These are phyloP conservation scores for Tylopilus subfusipes DNA, from an alignment of 768 basidiomycete genomes.

Conservation along the genomic window DNA sequence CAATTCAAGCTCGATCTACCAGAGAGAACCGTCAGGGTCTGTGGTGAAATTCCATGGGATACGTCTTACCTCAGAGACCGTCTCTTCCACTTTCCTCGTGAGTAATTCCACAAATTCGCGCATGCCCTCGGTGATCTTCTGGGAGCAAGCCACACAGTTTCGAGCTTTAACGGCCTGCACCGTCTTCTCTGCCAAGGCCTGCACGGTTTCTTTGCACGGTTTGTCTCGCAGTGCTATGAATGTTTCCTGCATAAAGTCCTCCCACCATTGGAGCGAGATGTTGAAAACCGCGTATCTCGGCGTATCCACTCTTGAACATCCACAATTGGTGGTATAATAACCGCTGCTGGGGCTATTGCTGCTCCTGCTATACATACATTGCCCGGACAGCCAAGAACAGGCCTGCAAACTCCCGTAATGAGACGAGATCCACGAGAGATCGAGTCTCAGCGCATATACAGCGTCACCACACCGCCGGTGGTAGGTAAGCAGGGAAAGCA, in stretches of 20 bases:
- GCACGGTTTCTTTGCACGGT: background rate
- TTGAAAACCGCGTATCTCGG: background rate
- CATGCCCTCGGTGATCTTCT: slow-evolving; percentile 10
- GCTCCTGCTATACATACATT: background rate
- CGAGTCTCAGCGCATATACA: background rate
- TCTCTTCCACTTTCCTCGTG: slow-evolving; percentile 6
- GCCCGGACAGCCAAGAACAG: slow-evolving; percentile 10
- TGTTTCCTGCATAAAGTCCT: slow-evolving; percentile 2
- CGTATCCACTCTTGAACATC: background rate
- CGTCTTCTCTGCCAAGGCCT: background rate
- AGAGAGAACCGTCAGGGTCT: no score
- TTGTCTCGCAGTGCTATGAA: background rate
- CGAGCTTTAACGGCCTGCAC: background rate
- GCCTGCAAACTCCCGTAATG: background rate
- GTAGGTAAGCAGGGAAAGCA: no score
- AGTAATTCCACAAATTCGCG: slow-evolving; percentile 10
- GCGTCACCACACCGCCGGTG: no score
- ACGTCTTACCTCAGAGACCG: slow-evolving; percentile 13
- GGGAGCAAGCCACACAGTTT: background rate
- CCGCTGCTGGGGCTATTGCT: no score
- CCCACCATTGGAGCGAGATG: slow-evolving; percentile 18
- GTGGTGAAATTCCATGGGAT: no score
- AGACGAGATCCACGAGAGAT: slow-evolving; percentile 14
- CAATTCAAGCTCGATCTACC: no score
- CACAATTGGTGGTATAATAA: no score